Base-by-base conservation (phyloP, 352 stramenopile species). In the Phytophthora podocarpi region DNA sequence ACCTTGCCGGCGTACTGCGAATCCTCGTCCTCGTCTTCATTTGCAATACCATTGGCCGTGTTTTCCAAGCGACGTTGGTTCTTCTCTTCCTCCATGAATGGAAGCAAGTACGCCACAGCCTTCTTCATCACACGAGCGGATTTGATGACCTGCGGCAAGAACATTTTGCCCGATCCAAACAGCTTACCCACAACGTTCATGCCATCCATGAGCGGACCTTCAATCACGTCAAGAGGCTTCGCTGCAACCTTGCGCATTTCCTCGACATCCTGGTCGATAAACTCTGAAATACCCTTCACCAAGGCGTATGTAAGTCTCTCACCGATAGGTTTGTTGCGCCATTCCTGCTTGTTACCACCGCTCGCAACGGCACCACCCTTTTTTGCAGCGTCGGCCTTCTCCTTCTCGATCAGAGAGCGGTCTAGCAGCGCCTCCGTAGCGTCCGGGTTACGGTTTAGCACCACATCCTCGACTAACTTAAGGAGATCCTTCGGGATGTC, bases 41-140 rank as follows among this genome's bases (percentile, higher is more conserved):
- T 87, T 51, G 95, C 80, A 5, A 97, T 84, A 37, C 95, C 96
- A 49, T 94, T 75, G 3, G 71, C 86, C 43, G 91, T 83, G 39
- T 84, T 82, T 4, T 35, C 70, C 12, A 78, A 47, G 46, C 98
- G 74, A 45, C 91, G 94, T 18, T 87, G 61, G 28, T 78, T 85
- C 80, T 99, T 99, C 69, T 99, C 97, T 64, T 96, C 83, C 58
- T 99, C 96, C 95, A 99, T 99, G 73, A 98, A 99, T 13, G 97
- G 97, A 47, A 99, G 78, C 49, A 99, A 78, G 62, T 99, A 98
- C 7, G 95, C 96, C 18, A 99, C 97, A 37, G 97, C 97, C 70
- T 99, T 99, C 79, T 99, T 99, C 97, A 99, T 99, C 1, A 99
- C 97, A 64, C 96, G 92, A 39, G 97, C 96, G 23, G 89, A 98